Base-by-base conservation (phyloP, 2,329 filamentous ascomycete genomes). In the Apiospora malaysiana region DNA sequence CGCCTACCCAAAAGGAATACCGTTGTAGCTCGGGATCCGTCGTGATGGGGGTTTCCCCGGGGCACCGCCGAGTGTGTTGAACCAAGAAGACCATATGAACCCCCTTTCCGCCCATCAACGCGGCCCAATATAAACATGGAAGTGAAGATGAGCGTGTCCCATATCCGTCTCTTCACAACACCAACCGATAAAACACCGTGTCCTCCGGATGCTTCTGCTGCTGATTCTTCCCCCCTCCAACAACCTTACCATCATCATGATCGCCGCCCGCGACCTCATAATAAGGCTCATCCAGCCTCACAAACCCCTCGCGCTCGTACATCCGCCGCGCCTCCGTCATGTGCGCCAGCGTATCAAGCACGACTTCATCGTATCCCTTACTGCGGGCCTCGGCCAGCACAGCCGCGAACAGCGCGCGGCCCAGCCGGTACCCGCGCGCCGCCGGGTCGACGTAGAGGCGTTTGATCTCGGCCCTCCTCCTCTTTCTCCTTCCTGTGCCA, bases 361-460 rank as follows among this genome's bases (percentile, higher is more conserved):
- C 65, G 40, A 66, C 43, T 40, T 66, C 65, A 14, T 43, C 43
- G 65, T 66, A 45, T 6, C 40, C 65, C 65, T 21, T 45, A 6
- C 12, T 12, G n/a, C 65, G 65, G 12, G 65, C 65, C 40, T 66
- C 65, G 6, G 12, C 43, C 65, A 66, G 43, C n/a, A 66, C 65
- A n/a, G 43, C 65, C 8, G 40, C 65, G 40, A 66, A 66, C 65
- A 66, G 65, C 40, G 65, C 65, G 43, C 40, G 40, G 9, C 65
- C 65, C 40, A 66, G n/a, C n/a, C 65, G 14, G 43, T 9, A n/a
- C 9, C 65, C 65, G 40, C 40, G 40, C n/a, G 65, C 65, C 40
- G 65, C 43, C n/a, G 65, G 65, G 43, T 43, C 40, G 65, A 66
- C 65, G 65, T 66, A 66, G 40, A 66, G 65, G 25, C 65, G 65